These are phyloP conservation scores for Cercospora berteroae DNA, from an alignment of 2,329 filamentous ascomycete genomes.

Conservation along the genomic window DNA sequence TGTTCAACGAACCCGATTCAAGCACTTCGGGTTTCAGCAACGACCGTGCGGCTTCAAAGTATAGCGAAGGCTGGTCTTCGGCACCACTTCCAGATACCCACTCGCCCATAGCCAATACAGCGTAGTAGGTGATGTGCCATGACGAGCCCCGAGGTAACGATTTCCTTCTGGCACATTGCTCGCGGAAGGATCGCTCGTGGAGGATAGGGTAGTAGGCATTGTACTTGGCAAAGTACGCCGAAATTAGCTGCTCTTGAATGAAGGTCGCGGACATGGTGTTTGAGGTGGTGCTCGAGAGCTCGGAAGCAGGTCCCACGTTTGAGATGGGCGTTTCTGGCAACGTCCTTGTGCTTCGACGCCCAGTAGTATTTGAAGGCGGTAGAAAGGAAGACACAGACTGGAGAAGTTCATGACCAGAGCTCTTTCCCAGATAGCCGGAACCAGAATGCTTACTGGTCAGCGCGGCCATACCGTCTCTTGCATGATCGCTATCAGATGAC, in stretches of 20 bases:
- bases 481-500: slow-evolving; percentile 14
- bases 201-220: slow-evolving; percentile 22
- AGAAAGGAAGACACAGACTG: slow-evolving; percentile 22
- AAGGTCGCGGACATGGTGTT: not conserved
- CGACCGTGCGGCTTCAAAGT: slow-evolving; percentile 17
- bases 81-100: slow-evolving; percentile 14
- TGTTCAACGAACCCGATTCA: slow-evolving; percentile 12
- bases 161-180: not conserved
- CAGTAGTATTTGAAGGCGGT: slow-evolving; percentile 6
- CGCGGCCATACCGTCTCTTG: slow-evolving; percentile 15
- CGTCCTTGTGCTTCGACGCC: not conserved
- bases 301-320: not conserved
- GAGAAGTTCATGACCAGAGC: slow-evolving; percentile 19
- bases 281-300: not conserved
- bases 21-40: not conserved
- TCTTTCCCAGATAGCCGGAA: slow-evolving; percentile 21
- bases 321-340: not conserved
- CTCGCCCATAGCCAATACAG: slow-evolving; percentile 22
- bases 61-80: slow-evolving; percentile 11
- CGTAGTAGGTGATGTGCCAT: slow-evolving; percentile 21
- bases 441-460: slow-evolving; percentile 11
- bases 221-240: slow-evolving; percentile 22
- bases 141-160: not conserved
- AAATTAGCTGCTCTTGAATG: slow-evolving; percentile 17
- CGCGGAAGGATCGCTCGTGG: slow-evolving; percentile 17